phyloP scores from a whole-genome alignment of 148 eudicot species.

The Drosera capensis region DNA sequence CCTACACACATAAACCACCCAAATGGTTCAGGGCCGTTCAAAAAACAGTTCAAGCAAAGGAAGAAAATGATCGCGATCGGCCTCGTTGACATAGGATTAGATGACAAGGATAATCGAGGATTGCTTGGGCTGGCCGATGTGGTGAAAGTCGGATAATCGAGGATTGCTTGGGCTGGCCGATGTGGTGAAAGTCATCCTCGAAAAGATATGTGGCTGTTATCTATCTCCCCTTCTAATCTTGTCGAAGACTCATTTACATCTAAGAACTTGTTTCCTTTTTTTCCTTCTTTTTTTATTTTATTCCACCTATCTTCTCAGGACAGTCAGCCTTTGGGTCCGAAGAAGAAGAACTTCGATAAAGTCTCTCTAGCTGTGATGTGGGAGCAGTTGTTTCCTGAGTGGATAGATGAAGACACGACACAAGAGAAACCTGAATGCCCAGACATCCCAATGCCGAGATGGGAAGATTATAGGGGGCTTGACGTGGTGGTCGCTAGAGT shows the following conservation, averaged over 20 bases:
- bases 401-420: conserved; percentile 36
- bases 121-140: conserved; percentile 12
- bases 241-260: no score
- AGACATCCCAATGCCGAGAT: conserved; percentile 40
- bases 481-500: conserved; percentile 45
- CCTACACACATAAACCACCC: conserved; percentile 9
- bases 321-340: no score
- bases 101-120: not conserved
- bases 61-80: conserved; percentile 30
- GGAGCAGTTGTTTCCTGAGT: conserved; percentile 40
- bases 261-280: no score
- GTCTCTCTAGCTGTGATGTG: conserved; percentile 16
- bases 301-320: no score
- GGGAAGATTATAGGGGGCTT: conserved; percentile 16
- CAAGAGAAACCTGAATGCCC: conserved; percentile 26
- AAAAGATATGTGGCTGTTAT: no score
- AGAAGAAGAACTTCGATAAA: conserved; percentile 22
- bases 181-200: conserved; percentile 9
- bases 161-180: conserved; percentile 21
- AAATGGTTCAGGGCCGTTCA: conserved; percentile 28
- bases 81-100: conserved; percentile 24
- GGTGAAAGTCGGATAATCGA: conserved; percentile 15
- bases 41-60: not conserved
- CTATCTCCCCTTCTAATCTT: no score
- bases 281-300: no score